A percentile compares a stretch with the other conserved stretches of the same genome.
Evolutionary conservation across 1,139 yeast genomes (phyloP).

Genomic region (Saccharomyces hybrid): DNA sequence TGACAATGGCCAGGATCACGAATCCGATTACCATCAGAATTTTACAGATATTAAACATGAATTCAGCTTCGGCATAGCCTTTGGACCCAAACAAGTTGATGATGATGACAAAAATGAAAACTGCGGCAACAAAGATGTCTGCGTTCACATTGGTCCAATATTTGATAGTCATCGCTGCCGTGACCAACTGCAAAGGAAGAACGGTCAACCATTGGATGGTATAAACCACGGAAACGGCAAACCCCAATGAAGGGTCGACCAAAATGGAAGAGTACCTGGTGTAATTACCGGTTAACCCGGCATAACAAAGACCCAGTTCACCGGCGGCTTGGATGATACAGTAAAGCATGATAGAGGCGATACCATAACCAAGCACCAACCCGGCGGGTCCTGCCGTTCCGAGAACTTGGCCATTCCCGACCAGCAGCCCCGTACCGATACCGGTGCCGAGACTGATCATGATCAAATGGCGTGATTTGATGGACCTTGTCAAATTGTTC

Average conservation of each 20-base stretch:
- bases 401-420: conserved; percentile 66
- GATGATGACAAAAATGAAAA: conserved; percentile 46
- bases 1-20: conserved; percentile 50
- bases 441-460: conserved; percentile 80
- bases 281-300: conserved; percentile 72
- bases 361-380: conserved; percentile 56
- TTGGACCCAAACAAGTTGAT: conserved; percentile 54
- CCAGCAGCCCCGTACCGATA: conserved; percentile 69
- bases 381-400: conserved; percentile 73
- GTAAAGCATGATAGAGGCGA: conserved; percentile 61
- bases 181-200: conserved; percentile 68
- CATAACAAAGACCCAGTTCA: conserved; percentile 67
- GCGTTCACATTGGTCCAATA: conserved; percentile 59
- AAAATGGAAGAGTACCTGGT: conserved; percentile 56
- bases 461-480: conserved; percentile 45
- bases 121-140: conserved; percentile 57
- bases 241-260: conserved; percentile 72
- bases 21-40: conserved; percentile 56
- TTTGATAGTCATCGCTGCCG: conserved; percentile 61
- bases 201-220: conserved; percentile 74
- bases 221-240: conserved; percentile 73
- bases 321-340: conserved; percentile 74
- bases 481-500: conserved; percentile 33
- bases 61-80: conserved; percentile 72
- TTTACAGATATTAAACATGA: conserved; percentile 48